Evolutionary conservation across 257 asterid species (phyloP), one percentile per base, ranked within the genome.

Genomic region (Echites panduratus): DNA sequence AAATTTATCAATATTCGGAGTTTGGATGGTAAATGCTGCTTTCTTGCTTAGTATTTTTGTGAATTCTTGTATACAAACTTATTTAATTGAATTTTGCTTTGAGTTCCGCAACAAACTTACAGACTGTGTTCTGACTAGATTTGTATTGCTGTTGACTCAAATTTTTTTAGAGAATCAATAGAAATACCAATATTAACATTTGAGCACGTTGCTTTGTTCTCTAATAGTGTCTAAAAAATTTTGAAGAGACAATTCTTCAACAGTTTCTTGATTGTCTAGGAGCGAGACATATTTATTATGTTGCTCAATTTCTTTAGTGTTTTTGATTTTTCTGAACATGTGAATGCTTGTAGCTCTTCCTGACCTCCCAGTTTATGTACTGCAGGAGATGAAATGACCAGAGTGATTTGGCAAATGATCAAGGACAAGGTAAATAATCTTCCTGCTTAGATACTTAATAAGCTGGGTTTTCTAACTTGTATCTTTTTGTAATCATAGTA

Each of bases 301-400:
- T 12, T 48, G 1, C 29, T 40, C 16, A 40, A 56, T 41, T 48
- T 22, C 16, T n/a, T 52, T 4, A 22, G 53, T 69, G 44, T 47
- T 38, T 65, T 40, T 56, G n/a, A 20, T 14, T 64, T 14, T 7
- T 63, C 69, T 19, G 27, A 59, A 22, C 17, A 11, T 57, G 52
- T 11, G 19, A 49, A 9, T 62, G 58, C 16, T 14, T 32, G 24
- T 54, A 40, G n/a, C 0, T 9, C 27, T 79, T 61, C 49, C 74
- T 79, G 48, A 68, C 70, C 43, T 74, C 73, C 68, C 68, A 52
- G 47, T 43, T 61, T 77, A 58, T 26, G 16, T 62, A 58, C 54
- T 81, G 79, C 89, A 95, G 99, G 99, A 66, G 99, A 95, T 84
- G 99, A 95, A 85, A 95, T 95, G 99, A 95, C 99, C 70, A 86